Evolutionary conservation across 352 stramenopile genomes (phyloP), one percentile per base, ranked within the genome.

Genomic region (Globisporangium emineosum): DNA sequence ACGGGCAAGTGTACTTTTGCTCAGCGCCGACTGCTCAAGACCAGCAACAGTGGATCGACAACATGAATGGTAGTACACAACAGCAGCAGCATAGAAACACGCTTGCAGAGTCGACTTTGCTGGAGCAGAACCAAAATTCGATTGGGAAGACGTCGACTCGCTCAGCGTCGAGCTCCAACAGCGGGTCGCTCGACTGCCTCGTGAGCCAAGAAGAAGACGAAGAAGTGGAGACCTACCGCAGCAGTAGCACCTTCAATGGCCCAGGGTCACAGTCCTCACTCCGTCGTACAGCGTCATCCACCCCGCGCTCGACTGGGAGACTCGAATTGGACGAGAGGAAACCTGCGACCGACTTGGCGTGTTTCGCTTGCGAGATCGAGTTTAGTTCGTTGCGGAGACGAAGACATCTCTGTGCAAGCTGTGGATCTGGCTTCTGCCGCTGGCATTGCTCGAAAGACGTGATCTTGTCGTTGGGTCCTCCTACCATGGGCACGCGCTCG

Each of bases 1-100:
- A 60, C 47, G 72, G 72, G 1, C 53, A 66, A 10, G 57, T 71
- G 37, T 76, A 64, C 32, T 76, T 79, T 47, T 79, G 72, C 61
- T 65, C 72, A 10, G 72, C 72, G 29, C 66, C 72, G 23, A 67
- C 57, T 9, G 25, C 60, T 3, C 57, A 29, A 7, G 72, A 76
- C 50, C 69, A 71, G 55, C 23, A 51, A 32, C 62, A 62, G 23
- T 79, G 72, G 72, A 55, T 79, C 57, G 57, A 68, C 9, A 54
- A 59, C 23, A 64, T 78, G 43, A 67, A 66, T 23, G 35, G 53
- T 5, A 35, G 29, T 32, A n/a, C 52, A 6, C 15, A 30, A n/a
- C 29, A 37, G 9, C 56, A 66, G 29, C 7, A 51, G 50, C 15
- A 23, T 10, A 37, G 9, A 47, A 1, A 12, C n/a, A 21, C 10